A percentile compares a stretch with the other conserved stretches of the same genome.
These are phyloP conservation scores for Claviceps arundinis DNA, from an alignment of 2,329 filamentous ascomycete species.

Conservation along the genomic window DNA sequence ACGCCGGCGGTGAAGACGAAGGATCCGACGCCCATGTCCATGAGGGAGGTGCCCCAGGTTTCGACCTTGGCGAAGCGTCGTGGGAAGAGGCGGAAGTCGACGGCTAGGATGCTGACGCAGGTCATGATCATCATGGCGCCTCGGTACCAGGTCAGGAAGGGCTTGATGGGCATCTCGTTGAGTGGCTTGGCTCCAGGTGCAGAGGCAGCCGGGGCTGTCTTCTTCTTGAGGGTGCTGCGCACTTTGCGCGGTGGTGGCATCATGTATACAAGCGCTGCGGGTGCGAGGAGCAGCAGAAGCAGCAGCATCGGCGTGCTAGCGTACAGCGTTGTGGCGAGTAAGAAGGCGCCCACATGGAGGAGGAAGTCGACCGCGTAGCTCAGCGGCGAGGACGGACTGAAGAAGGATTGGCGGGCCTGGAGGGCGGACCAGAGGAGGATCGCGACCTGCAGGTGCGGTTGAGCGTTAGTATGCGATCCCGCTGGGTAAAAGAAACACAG, in stretches of 20 bases:
- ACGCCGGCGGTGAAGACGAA: slow-evolving; percentile 93
- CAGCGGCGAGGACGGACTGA: slow-evolving; percentile 57
- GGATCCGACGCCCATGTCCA: slow-evolving; percentile 94
- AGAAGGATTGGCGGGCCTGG: slow-evolving; percentile 73
- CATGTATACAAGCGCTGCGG: slow-evolving; percentile 50
- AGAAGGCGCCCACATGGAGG: slow-evolving; percentile 68
- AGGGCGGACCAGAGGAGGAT: slow-evolving; percentile 80
- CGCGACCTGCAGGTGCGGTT: slow-evolving; percentile 44
- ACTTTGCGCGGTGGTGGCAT: slow-evolving; percentile 32
- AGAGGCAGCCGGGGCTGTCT: background rate
- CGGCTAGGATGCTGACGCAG: slow-evolving; percentile 84
- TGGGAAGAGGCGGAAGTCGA: slow-evolving; percentile 89
- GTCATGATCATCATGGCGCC: slow-evolving; percentile 86
- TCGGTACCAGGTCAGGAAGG: slow-evolving; percentile 85
- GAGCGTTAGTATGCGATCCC: too few species aligned
- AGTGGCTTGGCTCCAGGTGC: slow-evolving; percentile 7
- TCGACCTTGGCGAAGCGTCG: slow-evolving; percentile 94
- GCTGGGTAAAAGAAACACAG: too few species aligned
- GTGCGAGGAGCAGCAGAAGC: slow-evolving; percentile 58
- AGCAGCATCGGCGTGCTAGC: slow-evolving; percentile 61
- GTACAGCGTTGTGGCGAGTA: slow-evolving; percentile 81
- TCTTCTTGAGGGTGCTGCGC: slow-evolving; percentile 12
- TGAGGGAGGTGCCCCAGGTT: slow-evolving; percentile 98
- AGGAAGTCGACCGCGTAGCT: slow-evolving; percentile 70
- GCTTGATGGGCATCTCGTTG: slow-evolving; percentile 59